Evolutionary conservation across 108 stramenopile genomes (phyloP).

Genomic region (Cyclotella atomus): DNA sequence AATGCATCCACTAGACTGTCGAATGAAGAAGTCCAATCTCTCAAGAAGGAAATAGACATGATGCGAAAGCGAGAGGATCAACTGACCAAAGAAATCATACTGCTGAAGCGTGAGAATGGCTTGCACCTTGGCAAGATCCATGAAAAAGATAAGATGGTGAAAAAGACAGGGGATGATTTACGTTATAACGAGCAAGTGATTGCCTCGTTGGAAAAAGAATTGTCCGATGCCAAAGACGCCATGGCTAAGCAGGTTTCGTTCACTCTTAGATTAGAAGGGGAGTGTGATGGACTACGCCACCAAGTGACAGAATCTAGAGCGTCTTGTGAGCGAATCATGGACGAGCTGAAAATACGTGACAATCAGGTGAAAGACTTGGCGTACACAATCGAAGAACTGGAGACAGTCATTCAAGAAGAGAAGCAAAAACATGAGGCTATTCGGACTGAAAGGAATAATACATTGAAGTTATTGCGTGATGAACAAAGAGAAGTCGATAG

Average conservation of each 20-base stretch:
- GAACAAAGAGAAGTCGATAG: conserved; percentile 50
- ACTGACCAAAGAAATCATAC: conserved; percentile 22
- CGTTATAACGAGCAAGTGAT: conserved; percentile 63
- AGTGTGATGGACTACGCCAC: conserved; percentile 70
- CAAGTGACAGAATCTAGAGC: conserved; percentile 66
- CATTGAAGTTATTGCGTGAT: conserved; percentile 39
- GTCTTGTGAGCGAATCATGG: conserved; percentile 57
- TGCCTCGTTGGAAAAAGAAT: conserved; percentile 65
- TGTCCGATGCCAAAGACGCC: conserved; percentile 58
- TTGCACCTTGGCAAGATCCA: conserved; percentile 44
- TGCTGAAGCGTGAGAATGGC: conserved; percentile 50
- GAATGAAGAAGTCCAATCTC: conserved; percentile 22
- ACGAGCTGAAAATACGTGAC: conserved; percentile 71
- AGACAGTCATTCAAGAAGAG: conserved; percentile 76
- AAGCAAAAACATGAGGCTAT: conserved; percentile 59
- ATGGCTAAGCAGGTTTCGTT: conserved; percentile 52
- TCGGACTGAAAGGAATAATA: conserved; percentile 21
- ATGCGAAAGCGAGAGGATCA: conserved; percentile 27
- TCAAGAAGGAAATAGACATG: conserved; percentile 32
- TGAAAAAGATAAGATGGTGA: conserved; percentile 56
- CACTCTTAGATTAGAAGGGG: conserved; percentile 57
- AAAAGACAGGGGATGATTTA: conserved; percentile 52
- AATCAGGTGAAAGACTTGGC: conserved; percentile 32
- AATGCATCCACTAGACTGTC: conserved; percentile 31
- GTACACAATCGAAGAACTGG: conserved; percentile 39